phyloP scores from a whole-genome alignment of 768 basidiomycete genomes.

The Mycena haematopus region DNA sequence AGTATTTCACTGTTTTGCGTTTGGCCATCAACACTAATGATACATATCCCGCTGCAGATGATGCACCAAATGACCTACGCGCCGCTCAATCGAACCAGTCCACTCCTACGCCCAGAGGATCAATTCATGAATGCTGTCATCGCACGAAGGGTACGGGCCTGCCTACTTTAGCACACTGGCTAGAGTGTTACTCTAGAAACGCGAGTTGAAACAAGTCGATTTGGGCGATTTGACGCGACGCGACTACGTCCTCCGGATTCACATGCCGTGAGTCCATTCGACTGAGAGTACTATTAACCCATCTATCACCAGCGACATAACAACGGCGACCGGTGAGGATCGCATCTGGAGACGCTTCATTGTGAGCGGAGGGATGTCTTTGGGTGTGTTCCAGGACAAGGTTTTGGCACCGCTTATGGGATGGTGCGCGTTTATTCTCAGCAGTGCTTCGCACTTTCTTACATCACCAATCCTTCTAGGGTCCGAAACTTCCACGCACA shows the following conservation, averaged over 20 bases:
- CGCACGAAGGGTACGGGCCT: constrained; percentile 29
- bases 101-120: constrained; percentile 30
- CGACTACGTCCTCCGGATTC: constrained; percentile 33
- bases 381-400: constrained; percentile 37
- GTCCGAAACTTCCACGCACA: constrained; percentile 37
- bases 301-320: constrained; percentile 19
- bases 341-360: constrained; percentile 34
- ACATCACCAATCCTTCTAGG: constrained; percentile 22
- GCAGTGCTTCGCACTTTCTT: constrained; percentile 5
- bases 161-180: constrained; percentile 6
- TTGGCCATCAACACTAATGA: constrained; percentile 12
- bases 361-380: constrained; percentile 36
- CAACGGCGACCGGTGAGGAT: constrained; percentile 26
- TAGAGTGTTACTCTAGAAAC: constrained; percentile 26
- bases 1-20: constrained; percentile 6
- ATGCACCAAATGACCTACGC: constrained; percentile 30
- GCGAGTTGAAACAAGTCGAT: constrained; percentile 30
- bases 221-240: constrained; percentile 32
- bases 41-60: constrained; percentile 23
- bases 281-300: constrained; percentile 8
- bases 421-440: constrained; percentile 29
- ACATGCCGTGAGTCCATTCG: constrained; percentile 26
- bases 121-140: constrained; percentile 33
- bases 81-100: constrained; percentile 19
- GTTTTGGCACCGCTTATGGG: constrained; percentile 36